Evolutionary conservation across 352 stramenopile species (phyloP), one percentile per base, ranked within the genome.

Genomic region (Globisporangium uncinulatum): DNA sequence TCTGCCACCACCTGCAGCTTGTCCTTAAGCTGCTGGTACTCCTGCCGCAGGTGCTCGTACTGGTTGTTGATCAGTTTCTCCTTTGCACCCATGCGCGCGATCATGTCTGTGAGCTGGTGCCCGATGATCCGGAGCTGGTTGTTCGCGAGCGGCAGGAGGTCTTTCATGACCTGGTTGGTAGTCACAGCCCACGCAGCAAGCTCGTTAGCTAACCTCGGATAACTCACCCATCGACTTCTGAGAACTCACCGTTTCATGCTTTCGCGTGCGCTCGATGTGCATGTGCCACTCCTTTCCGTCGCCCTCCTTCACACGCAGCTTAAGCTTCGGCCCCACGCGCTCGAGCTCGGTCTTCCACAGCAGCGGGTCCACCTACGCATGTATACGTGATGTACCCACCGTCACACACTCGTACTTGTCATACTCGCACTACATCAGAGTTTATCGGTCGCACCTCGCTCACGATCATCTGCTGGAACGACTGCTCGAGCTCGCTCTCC

Each of bases 281-380:
- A 74, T 56, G 58, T 91, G 81, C 83, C 81, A 94, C 61, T 94
- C 83, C 59, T 91, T 87, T 13, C 74, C 74, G 37, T 80, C 69
- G 58, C 76, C 78, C 32, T 80, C 74, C 8, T 83, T 78, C 4
- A 59, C 65, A 17, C 75, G 69, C 19, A 89, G 50, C 57, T 89
- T 91, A 14, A 92, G 73, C 56, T 79, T 79, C 1, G 83, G 80
- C 0, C 79, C 84, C 0, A 94, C 84, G 36, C 84, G 80, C 73
- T 94, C 84, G 8, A 94, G 66, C 68, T 94, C 84, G 14, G 78
- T 92, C 56, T 89, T 90, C 84, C 84, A 91, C 17, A 92, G 66
- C 60, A 90, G 51, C 45, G 84, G 84, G 49, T 94, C 71, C 52
- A 94, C 79, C 39, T 73, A 7, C 21, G 5, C 20, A 17, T 13